Evolutionary conservation across 2,329 filamentous ascomycete genomes (phyloP), one percentile per base, ranked within the genome.

Genomic region (Colletotrichum acutatum): DNA sequence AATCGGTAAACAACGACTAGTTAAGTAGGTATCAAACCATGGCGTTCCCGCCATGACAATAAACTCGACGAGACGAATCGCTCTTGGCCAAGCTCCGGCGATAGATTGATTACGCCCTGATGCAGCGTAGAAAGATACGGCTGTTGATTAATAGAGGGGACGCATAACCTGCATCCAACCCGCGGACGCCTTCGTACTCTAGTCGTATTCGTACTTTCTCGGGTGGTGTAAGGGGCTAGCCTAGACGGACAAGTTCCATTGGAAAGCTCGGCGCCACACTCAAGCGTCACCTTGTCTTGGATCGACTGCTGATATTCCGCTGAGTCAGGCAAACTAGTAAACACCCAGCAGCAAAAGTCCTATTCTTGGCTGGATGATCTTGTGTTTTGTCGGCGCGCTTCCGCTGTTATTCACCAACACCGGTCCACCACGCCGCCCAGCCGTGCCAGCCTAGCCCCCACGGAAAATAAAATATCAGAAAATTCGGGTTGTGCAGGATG

Each of bases 121-220:
- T 64, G 65, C 49, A 49, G n/a, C 46, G 54, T 59, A 24, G 54
- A 22, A 12, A 66, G 37, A 52, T 28, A 49, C n/a, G 28, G 42
- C 63, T 26, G 66, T 30, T 54, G 70, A 46, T 56, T 69, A 64
- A 64, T 69, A 64, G 69, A 72, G 70, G 53, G 69, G 32, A 30
- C 7, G 52, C 53, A 46, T 34, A 72, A 61, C 22, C 66, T 60
- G 67, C 53, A 64, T 46, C 32, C 32, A 62, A 54, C 46, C 60
- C 70, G 70, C 66, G 70, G 70, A 72, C 54, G 32, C 66, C 67
- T 56, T 72, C 66, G 70, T 52, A 70, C 46, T 52, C 5, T 14
- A 2, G 19, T 70, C 61, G 66, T 72, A 70, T 49, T 72, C 70
- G 60, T 49, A 72, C 60, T 70, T 60, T 26, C 53, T 65, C 70